These are phyloP conservation scores for Calophaca sinica DNA, from an alignment of 306 rosid species.

Conservation along the genomic window DNA sequence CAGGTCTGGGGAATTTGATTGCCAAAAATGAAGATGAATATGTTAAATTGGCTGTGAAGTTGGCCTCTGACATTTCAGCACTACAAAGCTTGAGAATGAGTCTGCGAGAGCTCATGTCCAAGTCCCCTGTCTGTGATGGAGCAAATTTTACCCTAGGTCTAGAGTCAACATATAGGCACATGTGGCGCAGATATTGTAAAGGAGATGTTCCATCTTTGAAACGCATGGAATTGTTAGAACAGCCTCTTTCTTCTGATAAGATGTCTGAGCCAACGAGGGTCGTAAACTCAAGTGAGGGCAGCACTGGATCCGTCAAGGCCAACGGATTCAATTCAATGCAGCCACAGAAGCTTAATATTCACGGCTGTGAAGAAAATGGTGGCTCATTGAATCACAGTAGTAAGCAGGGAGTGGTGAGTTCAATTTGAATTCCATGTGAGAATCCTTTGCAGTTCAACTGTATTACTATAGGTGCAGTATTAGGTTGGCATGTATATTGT, in stretches of 20 bases:
- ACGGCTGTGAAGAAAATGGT: conserved; percentile 70
- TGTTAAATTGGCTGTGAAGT: conserved; percentile 75
- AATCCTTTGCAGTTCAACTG: conserved; percentile 36
- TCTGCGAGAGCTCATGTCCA: conserved; percentile 83
- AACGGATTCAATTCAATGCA: conserved; percentile 64
- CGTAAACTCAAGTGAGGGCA: conserved; percentile 49
- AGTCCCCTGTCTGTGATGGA: conserved; percentile 90
- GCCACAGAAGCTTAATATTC: conserved; percentile 40
- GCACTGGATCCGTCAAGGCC: conserved; percentile 60
- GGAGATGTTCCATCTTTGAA: conserved; percentile 90
- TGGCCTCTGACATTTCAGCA: conserved; percentile 86
- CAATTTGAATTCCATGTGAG: conserved; percentile 50
- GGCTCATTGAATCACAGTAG: conserved; percentile 53
- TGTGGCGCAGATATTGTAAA: conserved; percentile 90
- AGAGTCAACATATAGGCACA: conserved; percentile 73
- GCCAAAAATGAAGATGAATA: conserved; percentile 92
- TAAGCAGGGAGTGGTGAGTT: conserved; percentile 49
- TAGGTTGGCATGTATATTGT: conserved; percentile 49
- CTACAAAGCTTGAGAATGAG: conserved; percentile 80
- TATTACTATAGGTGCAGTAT: conserved; percentile 46
- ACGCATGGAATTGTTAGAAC: conserved; percentile 62
- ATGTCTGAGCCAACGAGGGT: conserved; percentile 48
- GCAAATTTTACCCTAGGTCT: conserved; percentile 69
- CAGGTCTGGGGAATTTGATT: conserved; percentile 76
- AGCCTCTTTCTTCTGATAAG: conserved; percentile 33